Evolutionary conservation across 345 rosid genomes (phyloP).

Genomic region (Melaleuca alternifolia): DNA sequence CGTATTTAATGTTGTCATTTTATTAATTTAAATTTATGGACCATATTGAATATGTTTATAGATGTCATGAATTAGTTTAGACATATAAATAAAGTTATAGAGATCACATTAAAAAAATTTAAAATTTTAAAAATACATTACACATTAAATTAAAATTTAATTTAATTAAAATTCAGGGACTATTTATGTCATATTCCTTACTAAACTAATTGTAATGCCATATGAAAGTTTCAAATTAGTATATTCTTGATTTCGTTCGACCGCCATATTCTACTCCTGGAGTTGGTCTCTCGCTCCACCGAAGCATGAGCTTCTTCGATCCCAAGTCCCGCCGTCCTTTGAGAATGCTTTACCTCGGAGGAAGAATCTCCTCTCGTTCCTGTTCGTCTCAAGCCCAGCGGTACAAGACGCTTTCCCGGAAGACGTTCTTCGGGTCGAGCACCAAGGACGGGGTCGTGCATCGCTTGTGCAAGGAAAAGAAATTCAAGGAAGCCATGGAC

Average conservation of each 20-base stretch:
- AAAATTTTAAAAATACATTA: too few species aligned
- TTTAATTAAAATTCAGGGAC: too few species aligned
- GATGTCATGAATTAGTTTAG: too few species aligned
- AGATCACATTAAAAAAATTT: too few species aligned
- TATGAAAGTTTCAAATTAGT: accelerated
- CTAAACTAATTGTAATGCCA: not conserved
- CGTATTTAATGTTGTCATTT: too few species aligned
- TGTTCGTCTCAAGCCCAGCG: conserved; percentile 19
- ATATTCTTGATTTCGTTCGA: too few species aligned
- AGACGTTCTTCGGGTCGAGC: conserved; percentile 31
- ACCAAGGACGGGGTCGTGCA: conserved; percentile 17
- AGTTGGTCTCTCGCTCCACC: not conserved
- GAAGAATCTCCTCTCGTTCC: conserved; percentile 1
- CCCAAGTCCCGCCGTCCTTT: not conserved
- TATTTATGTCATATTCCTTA: not conserved
- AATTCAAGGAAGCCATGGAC: conserved; percentile 55
- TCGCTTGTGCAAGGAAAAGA: conserved; percentile 30
- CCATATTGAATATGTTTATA: too few species aligned
- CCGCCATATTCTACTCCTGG: not conserved
- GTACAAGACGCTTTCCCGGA: not conserved
- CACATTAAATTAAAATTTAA: too few species aligned
- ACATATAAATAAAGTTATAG: too few species aligned
- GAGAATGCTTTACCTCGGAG: not conserved
- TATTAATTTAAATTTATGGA: too few species aligned
- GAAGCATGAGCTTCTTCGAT: conserved; percentile 6